Base-by-base conservation (phyloP, 2,329 filamentous ascomycete genomes). In the Cytospora chrysosperma region DNA sequence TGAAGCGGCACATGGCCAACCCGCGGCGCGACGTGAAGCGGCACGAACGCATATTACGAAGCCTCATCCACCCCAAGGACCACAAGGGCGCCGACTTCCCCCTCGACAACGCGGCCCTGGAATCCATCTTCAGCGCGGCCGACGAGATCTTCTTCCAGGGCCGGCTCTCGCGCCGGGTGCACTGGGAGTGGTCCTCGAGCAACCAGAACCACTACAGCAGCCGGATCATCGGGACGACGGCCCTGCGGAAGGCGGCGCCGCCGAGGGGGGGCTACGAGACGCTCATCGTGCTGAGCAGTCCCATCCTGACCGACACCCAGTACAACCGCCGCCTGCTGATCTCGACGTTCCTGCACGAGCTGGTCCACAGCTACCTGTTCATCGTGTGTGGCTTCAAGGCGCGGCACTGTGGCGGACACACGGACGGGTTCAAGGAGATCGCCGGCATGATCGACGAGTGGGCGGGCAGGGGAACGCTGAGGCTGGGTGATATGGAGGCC, bases 311-410 rank as follows among this genome's bases (percentile, higher is more conserved):
- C 47, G 78, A 83, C 67, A 78, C 74, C 17, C 78, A 76, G 56
- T 89, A 86, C 72, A 86, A 85, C 70, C 76, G 86, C 6, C 78
- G 85, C 8, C 77, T 89, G 19, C 78, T 89, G 61, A 86, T 89
- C 56, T 85, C 84, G 8, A 87, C 86, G 0, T 88, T 89, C 67
- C 70, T 89, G 54, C 87, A 89, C 70, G 87, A 89, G 73, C 81
- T 88, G 68, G 86, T 89, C 55, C 86, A 89, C 74, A 86, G 85
- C 73, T 89, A 87, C 70, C 76, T 89, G 19, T 89, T 89, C 67
- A 81, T 89, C 62, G 78, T 76, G 58, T 87, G 85, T 68, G 86
- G 86, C 4, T 83, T 86, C 70, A 78, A 80, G 51, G 85, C 85
- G 0, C 76, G 81, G 40, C 75, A 78, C 27, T 77, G 79, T 50